phyloP scores from a whole-genome alignment of 495 filamentous ascomycete species.

The Hypoxylon fuscum region DNA sequence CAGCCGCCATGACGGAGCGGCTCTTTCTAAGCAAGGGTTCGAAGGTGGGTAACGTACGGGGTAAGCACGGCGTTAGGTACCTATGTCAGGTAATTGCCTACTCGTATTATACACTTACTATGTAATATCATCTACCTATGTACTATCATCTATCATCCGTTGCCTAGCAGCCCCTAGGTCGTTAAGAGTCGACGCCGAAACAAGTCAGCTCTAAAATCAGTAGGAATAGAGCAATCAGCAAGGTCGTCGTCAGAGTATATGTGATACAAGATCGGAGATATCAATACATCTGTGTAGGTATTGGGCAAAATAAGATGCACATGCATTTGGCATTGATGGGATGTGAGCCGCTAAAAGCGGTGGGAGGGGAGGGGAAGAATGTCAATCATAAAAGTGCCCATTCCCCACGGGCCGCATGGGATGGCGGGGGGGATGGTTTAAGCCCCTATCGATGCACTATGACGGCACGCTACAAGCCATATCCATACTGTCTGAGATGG shows the following conservation, averaged over 20 bases:
- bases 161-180: no score
- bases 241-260: background rate
- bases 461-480: slow-evolving; percentile 33
- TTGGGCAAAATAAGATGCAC: background rate
- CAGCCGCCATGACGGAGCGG: slow-evolving; percentile 20
- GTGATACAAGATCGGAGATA: background rate
- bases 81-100: no score
- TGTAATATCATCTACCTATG: no score
- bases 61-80: no score
- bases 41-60: no score
- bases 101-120: no score
- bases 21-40: slow-evolving; percentile 21
- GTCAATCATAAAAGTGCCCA: no score
- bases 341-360: slow-evolving; percentile 6
- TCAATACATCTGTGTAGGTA: slow-evolving; percentile 1
- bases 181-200: no score
- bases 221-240: background rate
- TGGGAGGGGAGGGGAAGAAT: background rate
- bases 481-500: background rate
- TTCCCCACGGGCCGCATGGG: slow-evolving; percentile 17
- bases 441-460: slow-evolving; percentile 28
- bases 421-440: no score
- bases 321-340: no score
- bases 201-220: no score
- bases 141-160: no score